Conservation (phyloP, 257 asterid species). For the Handroanthus guayacan region DNA sequence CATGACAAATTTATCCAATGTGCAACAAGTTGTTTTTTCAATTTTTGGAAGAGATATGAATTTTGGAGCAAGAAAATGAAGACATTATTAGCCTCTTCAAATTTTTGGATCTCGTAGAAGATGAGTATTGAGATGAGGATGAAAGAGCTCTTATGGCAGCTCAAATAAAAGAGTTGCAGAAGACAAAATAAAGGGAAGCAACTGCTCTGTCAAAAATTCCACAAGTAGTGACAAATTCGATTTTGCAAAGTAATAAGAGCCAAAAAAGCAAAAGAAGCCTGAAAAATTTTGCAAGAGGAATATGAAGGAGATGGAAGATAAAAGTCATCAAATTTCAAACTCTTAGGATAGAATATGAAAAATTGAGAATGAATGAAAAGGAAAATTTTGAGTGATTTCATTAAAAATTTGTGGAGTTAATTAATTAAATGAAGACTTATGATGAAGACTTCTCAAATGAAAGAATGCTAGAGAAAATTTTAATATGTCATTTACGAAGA, state of each 20-base stretch:
- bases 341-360: constrained; percentile 12
- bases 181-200: background rate
- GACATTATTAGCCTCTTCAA: no score
- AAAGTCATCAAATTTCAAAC: background rate
- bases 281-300: background rate
- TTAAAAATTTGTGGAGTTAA: constrained; percentile 2
- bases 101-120: no score
- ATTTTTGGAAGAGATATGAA: no score
- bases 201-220: background rate
- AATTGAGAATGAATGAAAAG: constrained; percentile 16
- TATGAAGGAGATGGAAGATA: background rate
- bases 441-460: background rate
- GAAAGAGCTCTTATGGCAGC: no score
- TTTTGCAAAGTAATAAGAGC: background rate
- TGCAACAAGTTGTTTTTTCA: no score
- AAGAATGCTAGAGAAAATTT: constrained; percentile 14
- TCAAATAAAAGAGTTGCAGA: constrained; percentile 18
- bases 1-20: no score
- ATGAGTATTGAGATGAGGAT: no score
- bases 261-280: background rate
- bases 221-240: background rate
- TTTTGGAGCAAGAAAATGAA: no score
- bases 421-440: background rate
- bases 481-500: background rate
- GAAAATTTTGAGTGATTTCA: constrained; percentile 2